Percentiles rank a stretch among this genome's conserved stretches.
phyloP scores from a whole-genome alignment of 73 alveolate species.

The Urostyla sp. region DNA sequence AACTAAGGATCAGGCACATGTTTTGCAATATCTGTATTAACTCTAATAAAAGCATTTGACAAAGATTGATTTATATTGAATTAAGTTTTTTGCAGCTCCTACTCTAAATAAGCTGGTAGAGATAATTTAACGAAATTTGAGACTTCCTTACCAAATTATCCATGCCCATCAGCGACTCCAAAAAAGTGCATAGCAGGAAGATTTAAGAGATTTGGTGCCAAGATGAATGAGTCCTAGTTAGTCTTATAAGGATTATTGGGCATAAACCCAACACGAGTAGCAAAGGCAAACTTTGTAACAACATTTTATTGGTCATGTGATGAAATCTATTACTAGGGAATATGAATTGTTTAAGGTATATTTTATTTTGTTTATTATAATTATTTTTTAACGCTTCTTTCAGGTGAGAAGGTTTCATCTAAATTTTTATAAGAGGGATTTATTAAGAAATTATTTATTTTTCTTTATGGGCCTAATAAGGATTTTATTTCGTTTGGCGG shows the following conservation, averaged over 20 bases:
- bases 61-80: slow-evolving; percentile 64
- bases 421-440: slow-evolving; percentile 14
- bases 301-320: slow-evolving; percentile 32
- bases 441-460: slow-evolving; percentile 24
- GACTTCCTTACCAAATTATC: slow-evolving; percentile 88
- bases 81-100: slow-evolving; percentile 4
- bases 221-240: slow-evolving; percentile 90
- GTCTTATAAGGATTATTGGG: slow-evolving; percentile 87
- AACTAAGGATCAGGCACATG: slow-evolving; percentile 38
- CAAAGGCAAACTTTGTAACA: slow-evolving; percentile 74
- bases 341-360: neutral
- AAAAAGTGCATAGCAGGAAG: slow-evolving; percentile 77
- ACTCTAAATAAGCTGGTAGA: slow-evolving; percentile 23
- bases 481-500: neutral
- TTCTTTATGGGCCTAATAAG: neutral
- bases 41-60: slow-evolving; percentile 12
- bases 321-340: neutral
- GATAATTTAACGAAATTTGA: slow-evolving; percentile 70
- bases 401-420: slow-evolving; percentile 37
- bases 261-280: slow-evolving; percentile 72
- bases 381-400: slow-evolving; percentile 28
- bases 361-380: slow-evolving; percentile 14
- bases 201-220: slow-evolving; percentile 82
- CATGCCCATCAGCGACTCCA: slow-evolving; percentile 97
- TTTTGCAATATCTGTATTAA: slow-evolving; percentile 35